These are phyloP conservation scores for Pisolithus tinctorius DNA, from an alignment of 768 basidiomycete genomes.

Conservation along the genomic window DNA sequence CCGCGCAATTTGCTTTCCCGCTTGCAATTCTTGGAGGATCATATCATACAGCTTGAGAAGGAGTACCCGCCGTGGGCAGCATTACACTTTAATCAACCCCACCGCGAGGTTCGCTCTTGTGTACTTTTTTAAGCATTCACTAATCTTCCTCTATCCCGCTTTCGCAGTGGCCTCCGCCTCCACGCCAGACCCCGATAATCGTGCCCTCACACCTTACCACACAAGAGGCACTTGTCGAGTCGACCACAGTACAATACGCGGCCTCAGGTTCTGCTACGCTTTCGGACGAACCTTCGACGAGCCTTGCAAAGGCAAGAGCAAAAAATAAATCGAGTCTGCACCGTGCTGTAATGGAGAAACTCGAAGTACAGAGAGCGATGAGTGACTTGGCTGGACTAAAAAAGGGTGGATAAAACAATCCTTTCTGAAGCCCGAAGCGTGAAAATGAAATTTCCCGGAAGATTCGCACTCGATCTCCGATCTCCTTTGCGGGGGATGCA, in stretches of 20 bases:
- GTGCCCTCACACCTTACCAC: constrained; percentile 60
- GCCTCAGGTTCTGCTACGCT: constrained; percentile 5
- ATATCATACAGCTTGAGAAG: constrained; percentile 68
- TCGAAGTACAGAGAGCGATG: constrained; percentile 71
- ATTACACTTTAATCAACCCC: constrained; percentile 81
- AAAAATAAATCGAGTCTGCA: constrained; percentile 60
- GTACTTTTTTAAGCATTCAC: neutral
- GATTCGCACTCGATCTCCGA: too few relatives aligned
- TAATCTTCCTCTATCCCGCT: neutral
- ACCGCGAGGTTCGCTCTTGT: constrained; percentile 55
- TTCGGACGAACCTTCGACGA: constrained; percentile 7
- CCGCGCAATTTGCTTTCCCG: constrained; percentile 60
- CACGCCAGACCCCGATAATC: constrained; percentile 69
- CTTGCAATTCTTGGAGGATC: constrained; percentile 68
- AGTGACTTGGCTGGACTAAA: constrained; percentile 35
- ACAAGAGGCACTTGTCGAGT: constrained; percentile 17
- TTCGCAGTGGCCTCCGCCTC: constrained; percentile 76
- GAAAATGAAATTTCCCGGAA: too few relatives aligned
- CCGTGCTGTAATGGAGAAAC: constrained; percentile 63
- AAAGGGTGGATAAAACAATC: constrained; percentile 12
- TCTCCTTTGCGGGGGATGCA: too few relatives aligned
- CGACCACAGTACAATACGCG: constrained; percentile 4
- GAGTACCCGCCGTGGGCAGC: constrained; percentile 87
- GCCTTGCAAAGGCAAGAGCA: constrained; percentile 22
- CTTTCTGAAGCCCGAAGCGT: too few relatives aligned